Conservation (phyloP, 768 basidiomycete species). For the Candolleomyces aberdarensis region DNA sequence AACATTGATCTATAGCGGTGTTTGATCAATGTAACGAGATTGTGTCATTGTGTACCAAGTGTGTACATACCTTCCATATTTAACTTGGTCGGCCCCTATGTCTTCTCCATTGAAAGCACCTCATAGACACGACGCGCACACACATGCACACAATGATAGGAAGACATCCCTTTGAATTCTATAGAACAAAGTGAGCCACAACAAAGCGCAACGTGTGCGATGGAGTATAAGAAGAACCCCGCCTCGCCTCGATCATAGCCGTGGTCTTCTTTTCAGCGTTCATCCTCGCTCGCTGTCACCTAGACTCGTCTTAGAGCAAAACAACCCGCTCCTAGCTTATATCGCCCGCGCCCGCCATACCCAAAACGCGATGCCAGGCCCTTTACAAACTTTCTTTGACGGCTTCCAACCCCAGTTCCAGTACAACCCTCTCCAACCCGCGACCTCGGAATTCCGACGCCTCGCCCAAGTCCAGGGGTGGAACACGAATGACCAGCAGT, state of each 20-base stretch:
- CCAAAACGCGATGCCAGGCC: not conserved
- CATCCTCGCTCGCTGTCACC: not conserved
- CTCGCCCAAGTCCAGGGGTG: not conserved
- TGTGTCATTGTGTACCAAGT: too few species aligned
- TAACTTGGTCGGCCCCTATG: too few species aligned
- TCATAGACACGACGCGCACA: too few species aligned
- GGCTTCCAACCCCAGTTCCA: slow-evolving; percentile 3
- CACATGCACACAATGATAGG: too few species aligned
- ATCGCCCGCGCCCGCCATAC: not conserved
- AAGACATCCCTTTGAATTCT: too few species aligned
- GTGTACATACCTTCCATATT: too few species aligned
- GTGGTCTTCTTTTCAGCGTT: not conserved
- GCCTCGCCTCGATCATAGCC: not conserved
- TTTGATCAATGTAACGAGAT: not conserved
- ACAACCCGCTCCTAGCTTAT: not conserved
- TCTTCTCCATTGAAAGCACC: too few species aligned
- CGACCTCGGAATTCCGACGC: slow-evolving; percentile 5
- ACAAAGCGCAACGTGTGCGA: not conserved
- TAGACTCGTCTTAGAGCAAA: not conserved
- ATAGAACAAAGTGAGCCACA: not conserved
- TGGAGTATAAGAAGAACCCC: not conserved
- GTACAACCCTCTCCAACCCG: slow-evolving; percentile 3
- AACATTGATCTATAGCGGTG: not conserved
- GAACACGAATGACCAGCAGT: not conserved
- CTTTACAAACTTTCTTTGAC: slow-evolving; percentile 6